A percentile compares a stretch with the other conserved stretches of the same genome.
Conservation (phyloP, 2,329 filamentous ascomycete species). For the Penicillium sp. region DNA sequence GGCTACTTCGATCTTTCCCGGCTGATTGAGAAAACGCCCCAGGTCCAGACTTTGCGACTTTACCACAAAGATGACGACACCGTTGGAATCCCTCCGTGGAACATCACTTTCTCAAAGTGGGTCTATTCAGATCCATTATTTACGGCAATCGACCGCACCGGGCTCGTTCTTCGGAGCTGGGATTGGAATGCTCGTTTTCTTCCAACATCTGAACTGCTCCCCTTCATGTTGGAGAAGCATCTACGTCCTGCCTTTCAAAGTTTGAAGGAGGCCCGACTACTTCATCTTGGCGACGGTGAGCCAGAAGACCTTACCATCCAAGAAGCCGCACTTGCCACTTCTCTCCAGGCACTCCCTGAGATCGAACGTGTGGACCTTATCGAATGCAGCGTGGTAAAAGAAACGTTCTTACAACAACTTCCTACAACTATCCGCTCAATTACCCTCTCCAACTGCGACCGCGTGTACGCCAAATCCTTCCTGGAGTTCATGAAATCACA, state of each 20-base stretch:
- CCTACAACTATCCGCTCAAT: constrained; percentile 66
- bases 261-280: constrained; percentile 36
- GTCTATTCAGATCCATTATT: constrained; percentile 67
- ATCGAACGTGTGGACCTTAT: constrained; percentile 70
- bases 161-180: constrained; percentile 50
- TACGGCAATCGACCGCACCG: constrained; percentile 55
- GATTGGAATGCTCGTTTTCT: constrained; percentile 56
- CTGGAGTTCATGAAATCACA: constrained; percentile 64
- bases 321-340: constrained; percentile 42
- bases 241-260: constrained; percentile 53
- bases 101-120: constrained; percentile 55
- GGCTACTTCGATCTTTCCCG: constrained; percentile 56
- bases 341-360: constrained; percentile 58
- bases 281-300: constrained; percentile 42
- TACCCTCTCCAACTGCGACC: constrained; percentile 75
- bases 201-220: constrained; percentile 35
- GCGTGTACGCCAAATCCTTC: constrained; percentile 67
- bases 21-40: constrained; percentile 64
- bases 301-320: constrained; percentile 38
- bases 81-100: constrained; percentile 33
- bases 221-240: constrained; percentile 56
- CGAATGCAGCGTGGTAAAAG: constrained; percentile 69
- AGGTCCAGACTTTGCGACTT: constrained; percentile 68
- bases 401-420: constrained; percentile 64
- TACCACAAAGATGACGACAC: constrained; percentile 63